These are phyloP conservation scores for Plenodomus lindquistii DNA, from an alignment of 2,329 filamentous ascomycete species.

Conservation along the genomic window DNA sequence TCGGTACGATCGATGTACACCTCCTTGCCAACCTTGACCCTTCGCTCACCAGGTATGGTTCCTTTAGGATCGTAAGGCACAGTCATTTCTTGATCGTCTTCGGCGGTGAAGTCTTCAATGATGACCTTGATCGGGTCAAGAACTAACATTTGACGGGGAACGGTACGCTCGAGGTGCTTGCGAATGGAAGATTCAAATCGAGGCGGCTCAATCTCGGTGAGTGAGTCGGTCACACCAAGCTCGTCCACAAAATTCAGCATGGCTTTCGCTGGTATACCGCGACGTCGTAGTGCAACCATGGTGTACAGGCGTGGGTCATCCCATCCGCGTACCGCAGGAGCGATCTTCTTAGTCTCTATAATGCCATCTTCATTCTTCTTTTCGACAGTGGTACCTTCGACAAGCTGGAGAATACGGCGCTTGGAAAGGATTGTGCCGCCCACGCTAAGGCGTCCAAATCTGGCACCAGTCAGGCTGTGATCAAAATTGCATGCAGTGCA, in stretches of 20 bases:
- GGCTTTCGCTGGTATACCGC: conserved; percentile 85
- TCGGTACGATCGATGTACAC: conserved; percentile 85
- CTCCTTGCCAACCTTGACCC: conserved; percentile 70
- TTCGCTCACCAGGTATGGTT: conserved; percentile 61
- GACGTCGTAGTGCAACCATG: conserved; percentile 77
- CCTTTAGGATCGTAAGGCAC: conserved; percentile 80
- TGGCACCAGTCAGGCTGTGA: conserved; percentile 18
- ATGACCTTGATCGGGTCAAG: conserved; percentile 82
- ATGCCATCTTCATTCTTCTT: conserved; percentile 50
- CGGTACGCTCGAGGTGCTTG: conserved; percentile 82
- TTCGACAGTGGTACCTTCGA: conserved; percentile 62
- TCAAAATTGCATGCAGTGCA: background rate
- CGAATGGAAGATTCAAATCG: conserved; percentile 87
- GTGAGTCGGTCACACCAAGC: conserved; percentile 83
- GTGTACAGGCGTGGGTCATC: conserved; percentile 91
- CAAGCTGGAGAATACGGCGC: conserved; percentile 78
- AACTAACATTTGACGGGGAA: conserved; percentile 86
- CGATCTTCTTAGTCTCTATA: conserved; percentile 44
- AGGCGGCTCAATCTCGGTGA: conserved; percentile 75
- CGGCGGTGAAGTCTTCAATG: conserved; percentile 74
- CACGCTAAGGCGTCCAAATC: conserved; percentile 72
- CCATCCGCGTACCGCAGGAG: conserved; percentile 75
- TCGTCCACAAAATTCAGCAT: conserved; percentile 90
- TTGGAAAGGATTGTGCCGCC: conserved; percentile 87
- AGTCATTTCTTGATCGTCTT: conserved; percentile 68